Conservation (phyloP, 1,284 basidiomycete species). For the Ustilago bromivora region DNA sequence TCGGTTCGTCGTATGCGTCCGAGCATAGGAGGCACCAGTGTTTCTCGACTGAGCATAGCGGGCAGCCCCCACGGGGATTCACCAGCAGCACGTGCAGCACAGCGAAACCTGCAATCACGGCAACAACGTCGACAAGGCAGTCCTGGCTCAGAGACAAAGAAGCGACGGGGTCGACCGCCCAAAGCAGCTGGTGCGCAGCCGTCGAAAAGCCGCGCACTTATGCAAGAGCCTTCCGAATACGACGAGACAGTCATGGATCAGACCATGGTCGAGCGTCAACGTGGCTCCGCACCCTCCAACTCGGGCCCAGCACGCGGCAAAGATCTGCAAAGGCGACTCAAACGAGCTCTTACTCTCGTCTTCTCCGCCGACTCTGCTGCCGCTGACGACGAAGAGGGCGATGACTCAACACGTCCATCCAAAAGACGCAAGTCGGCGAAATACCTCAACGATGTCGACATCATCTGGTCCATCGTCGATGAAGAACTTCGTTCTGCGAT, state of each 20-base stretch:
- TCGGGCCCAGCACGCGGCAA: conserved; percentile 7
- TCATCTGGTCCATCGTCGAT: conserved; percentile 51
- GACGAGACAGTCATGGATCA: conserved; percentile 42
- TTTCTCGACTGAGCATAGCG: conserved; percentile 28
- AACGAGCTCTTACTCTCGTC: conserved; percentile 44
- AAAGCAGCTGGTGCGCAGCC: conserved; percentile 13
- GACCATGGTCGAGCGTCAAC: conserved; percentile 35
- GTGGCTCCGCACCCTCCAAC: conserved; percentile 1
- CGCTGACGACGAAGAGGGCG: conserved; percentile 15
- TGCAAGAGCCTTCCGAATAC: conserved; percentile 26
- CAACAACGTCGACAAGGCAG: conserved; percentile 39
- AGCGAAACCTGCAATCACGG: conserved; percentile 30
- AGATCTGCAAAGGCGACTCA: conserved; percentile 45
- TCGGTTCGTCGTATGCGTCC: conserved; percentile 36
- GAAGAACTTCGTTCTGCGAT: conserved; percentile 44
- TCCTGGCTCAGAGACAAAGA: conserved; percentile 20
- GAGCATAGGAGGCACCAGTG: conserved; percentile 27
- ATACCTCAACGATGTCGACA: conserved; percentile 53
- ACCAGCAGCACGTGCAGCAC: conserved; percentile 39
- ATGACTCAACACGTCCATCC: background rate
- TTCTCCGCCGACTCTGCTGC: conserved; percentile 29
- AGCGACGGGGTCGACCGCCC: conserved; percentile 21
- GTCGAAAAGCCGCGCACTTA: conserved; percentile 15
- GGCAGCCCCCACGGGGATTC: conserved; percentile 27
- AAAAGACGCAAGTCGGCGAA: conserved; percentile 41